Base-by-base conservation (phyloP, 495 filamentous ascomycete genomes). In the Platismatia glauca region DNA sequence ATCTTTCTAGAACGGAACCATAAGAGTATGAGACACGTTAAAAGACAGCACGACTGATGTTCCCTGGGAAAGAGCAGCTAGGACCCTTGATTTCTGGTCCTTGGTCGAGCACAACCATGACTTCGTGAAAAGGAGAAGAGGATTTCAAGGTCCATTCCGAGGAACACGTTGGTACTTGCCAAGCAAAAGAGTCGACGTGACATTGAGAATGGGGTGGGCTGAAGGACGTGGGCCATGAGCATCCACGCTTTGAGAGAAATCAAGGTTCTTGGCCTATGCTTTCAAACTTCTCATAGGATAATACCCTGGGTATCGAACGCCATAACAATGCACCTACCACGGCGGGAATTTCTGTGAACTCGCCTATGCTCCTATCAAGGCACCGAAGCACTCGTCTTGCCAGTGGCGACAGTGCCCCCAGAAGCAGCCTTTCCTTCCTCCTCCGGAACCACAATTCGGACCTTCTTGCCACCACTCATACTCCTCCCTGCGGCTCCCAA, bases 391-490 rank as follows among this genome's bases (percentile, higher is more conserved):
- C 64, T 63, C 20, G 60, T 63, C 60, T 34, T 60, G 44, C 48
- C 43, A 18, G 46, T 24, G 12, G 27, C 29, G 44, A 57, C 24
- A 22, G 58, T 1, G 57, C 62, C 37, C 18, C 41, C 22, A 48
- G 34, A 18, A 62, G 55, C 48, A 22, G 7, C 34, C 27, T 7
- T 31, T 34, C 29, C 34, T 60, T 66, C 64, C 55, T 62, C 64
- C 38, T 50, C 58, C 7, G 66, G 66, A 55, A 55, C 63, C 56
- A 68, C 43, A 12, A 66, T 59, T 44, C 67, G 67, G 43, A 70
- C 68, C 56, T 64, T 64, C 64, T 68, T 70, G 37, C 68, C 61
- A 22, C 68, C 68, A 60, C 64, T 68, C 12, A 60, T 37, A 33
- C 60, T 66, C 33, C 64, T 59, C 7, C 64, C 64, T 8, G 50